A percentile compares a stretch with the other conserved stretches of the same genome.
Evolutionary conservation across 768 basidiomycete species (phyloP).

Genomic region (Ephemerocybe angulata): DNA sequence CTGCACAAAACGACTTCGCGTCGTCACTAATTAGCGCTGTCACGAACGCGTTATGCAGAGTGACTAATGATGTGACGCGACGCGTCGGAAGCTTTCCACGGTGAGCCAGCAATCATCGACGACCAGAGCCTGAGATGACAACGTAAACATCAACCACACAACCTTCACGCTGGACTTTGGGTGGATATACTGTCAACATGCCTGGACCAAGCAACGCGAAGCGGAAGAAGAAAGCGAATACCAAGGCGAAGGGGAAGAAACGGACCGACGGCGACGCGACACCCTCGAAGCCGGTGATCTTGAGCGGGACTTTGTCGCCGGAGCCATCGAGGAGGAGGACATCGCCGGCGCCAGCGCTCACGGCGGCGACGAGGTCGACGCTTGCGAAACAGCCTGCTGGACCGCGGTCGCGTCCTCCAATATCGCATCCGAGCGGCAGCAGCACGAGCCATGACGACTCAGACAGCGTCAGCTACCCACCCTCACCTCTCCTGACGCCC

Average conservation of each 20-base stretch:
- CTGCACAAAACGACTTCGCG: no score
- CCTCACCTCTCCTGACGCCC: constrained; percentile 2
- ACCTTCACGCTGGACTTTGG: background rate
- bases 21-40: no score
- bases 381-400: background rate
- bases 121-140: background rate
- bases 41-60: constrained; percentile 1
- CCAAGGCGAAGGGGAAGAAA: constrained; percentile 12
- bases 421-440: background rate
- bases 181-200: constrained; percentile 32
- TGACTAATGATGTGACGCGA: constrained; percentile 6
- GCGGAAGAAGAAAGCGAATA: constrained; percentile 25
- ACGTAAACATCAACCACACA: background rate
- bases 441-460: background rate
- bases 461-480: background rate
- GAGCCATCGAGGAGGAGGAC: background rate
- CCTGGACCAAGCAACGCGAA: constrained; percentile 59
- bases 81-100: constrained; percentile 6
- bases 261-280: background rate
- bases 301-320: background rate
- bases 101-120: background rate
- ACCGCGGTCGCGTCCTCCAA: background rate
- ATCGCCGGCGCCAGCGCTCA: background rate
- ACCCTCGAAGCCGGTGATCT: background rate
- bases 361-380: background rate